Conservation (phyloP, 164 flowering plant genomes). For the Chimonanthus salicifolius region DNA sequence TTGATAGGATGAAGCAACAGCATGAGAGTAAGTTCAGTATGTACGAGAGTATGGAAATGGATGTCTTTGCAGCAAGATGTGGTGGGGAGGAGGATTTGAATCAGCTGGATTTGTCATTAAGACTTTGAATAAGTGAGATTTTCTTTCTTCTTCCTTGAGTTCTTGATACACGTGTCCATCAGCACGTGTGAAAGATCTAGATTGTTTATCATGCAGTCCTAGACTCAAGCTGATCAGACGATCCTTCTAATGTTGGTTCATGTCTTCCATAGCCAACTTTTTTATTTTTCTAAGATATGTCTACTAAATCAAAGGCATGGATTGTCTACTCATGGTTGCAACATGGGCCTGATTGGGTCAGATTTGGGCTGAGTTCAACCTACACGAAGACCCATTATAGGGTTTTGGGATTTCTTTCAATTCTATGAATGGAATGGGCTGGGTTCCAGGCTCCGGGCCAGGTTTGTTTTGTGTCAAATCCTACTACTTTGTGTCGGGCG, state of each 20-base stretch:
- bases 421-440: too few species aligned
- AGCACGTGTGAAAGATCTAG: background rate
- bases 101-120: constrained; percentile 8
- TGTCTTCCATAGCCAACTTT: too few species aligned
- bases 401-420: too few species aligned
- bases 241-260: background rate
- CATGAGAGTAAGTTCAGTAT: background rate
- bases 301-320: too few species aligned
- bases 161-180: background rate
- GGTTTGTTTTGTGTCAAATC: too few species aligned
- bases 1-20: background rate
- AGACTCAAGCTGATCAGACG: background rate
- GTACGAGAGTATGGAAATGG: background rate
- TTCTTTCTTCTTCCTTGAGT: background rate
- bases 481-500: too few species aligned
- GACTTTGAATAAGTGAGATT: background rate
- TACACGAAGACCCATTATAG: too few species aligned
- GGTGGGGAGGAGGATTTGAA: constrained; percentile 2
- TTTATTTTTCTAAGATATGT: too few species aligned
- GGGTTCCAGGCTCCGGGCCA: too few species aligned
- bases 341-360: too few species aligned
- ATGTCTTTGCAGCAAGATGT: background rate
- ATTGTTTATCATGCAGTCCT: background rate
- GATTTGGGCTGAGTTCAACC: too few species aligned
- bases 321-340: too few species aligned